Evolutionary conservation across 345 rosid species (phyloP).

Genomic region (Cardamine occulta): DNA sequence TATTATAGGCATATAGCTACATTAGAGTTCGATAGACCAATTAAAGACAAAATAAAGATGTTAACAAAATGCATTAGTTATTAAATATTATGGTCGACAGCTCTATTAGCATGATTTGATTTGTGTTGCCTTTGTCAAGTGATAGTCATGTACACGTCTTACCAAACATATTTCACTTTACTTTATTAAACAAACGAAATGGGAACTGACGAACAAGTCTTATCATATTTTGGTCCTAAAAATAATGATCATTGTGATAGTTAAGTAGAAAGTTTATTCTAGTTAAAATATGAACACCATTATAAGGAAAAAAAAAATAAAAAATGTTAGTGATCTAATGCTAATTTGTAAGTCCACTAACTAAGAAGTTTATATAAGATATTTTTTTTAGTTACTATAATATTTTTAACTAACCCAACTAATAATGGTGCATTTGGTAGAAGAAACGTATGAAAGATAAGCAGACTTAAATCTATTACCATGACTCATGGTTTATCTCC

Average conservation of each 20-base stretch:
- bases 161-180: neutral
- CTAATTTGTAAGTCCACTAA: no score
- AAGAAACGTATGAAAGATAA: no score
- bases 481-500: neutral
- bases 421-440: neutral
- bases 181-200: neutral
- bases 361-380: neutral
- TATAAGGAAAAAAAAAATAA: no score
- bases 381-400: no score
- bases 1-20: no score
- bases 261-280: no score
- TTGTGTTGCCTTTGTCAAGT: slow-evolving; percentile 11
- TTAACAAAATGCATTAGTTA: neutral
- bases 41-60: neutral
- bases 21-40: neutral
- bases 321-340: no score
- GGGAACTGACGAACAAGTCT: neutral
- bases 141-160: slow-evolving; percentile 10
- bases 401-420: neutral
- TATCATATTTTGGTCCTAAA: no score
- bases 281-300: no score
- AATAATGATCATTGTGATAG: no score
- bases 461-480: no score
- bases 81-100: slow-evolving; percentile 25
- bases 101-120: neutral